These are phyloP conservation scores for Neurospora intermedia DNA, from an alignment of 495 filamentous ascomycete species.

Conservation along the genomic window DNA sequence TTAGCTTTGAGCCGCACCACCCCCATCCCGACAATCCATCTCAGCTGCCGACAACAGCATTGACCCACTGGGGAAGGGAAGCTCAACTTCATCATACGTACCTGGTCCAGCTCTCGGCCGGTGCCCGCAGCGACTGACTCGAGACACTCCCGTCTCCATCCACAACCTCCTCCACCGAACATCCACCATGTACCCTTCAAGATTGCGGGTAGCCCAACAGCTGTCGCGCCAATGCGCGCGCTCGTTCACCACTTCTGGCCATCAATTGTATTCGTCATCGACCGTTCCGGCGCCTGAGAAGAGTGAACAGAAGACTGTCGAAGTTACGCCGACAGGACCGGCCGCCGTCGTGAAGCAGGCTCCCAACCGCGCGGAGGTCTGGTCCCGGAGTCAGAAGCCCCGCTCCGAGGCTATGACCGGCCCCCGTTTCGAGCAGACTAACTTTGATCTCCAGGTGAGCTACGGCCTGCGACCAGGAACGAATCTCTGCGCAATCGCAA, in stretches of 20 bases:
- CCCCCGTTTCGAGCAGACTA: slow-evolving; percentile 93
- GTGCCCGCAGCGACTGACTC: slow-evolving; percentile 6
- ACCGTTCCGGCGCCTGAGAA: slow-evolving; percentile 32
- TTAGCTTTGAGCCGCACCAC: background rate
- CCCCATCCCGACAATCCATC: background rate
- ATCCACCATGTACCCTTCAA: slow-evolving; percentile 45
- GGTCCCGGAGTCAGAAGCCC: slow-evolving; percentile 76
- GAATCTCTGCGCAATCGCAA: background rate
- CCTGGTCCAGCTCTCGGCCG: slow-evolving; percentile 3
- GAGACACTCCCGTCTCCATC: slow-evolving; percentile 12
- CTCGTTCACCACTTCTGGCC: slow-evolving; percentile 27
- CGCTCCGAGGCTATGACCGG: slow-evolving; percentile 76
- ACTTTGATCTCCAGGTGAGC: slow-evolving; percentile 78
- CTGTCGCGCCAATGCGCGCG: slow-evolving; percentile 19
- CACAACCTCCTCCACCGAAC: slow-evolving; percentile 18
- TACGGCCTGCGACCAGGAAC: background rate
- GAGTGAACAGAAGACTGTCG: background rate
- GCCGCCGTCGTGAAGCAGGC: slow-evolving; percentile 62
- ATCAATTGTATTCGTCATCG: slow-evolving; percentile 23
- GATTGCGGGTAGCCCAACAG: slow-evolving; percentile 33
- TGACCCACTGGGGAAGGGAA: background rate
- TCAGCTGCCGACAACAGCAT: background rate
- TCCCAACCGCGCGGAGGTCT: slow-evolving; percentile 70
- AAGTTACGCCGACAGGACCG: slow-evolving; percentile 14
- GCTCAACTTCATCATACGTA: background rate